Evolutionary conservation across 208 protist genomes (phyloP).

Genomic region (Acanthamoeba healyi): DNA sequence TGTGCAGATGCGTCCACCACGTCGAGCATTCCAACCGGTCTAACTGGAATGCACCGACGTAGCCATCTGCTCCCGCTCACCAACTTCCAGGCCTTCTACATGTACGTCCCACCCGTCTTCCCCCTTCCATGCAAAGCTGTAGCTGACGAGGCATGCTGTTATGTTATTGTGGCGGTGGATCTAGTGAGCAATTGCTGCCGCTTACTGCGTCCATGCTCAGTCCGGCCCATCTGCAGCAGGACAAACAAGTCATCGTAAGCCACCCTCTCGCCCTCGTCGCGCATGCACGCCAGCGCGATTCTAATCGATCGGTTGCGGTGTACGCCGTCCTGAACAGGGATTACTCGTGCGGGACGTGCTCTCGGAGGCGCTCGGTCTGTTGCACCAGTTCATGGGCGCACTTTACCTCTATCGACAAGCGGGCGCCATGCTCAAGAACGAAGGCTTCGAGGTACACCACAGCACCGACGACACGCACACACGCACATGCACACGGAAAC

Average conservation of each 20-base stretch:
- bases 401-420: slow-evolving; percentile 48
- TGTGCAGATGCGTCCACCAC: slow-evolving; percentile 1
- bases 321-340: background rate
- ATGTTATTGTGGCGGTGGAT: too few relatives aligned
- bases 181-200: background rate
- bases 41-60: background rate
- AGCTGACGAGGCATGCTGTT: background rate
- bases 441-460: slow-evolving; percentile 18
- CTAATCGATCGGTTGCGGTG: background rate
- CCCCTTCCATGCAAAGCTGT: background rate
- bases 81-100: slow-evolving; percentile 27
- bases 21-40: background rate
- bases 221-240: background rate
- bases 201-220: background rate
- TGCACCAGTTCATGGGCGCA: slow-evolving; percentile 48
- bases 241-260: background rate
- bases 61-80: slow-evolving; percentile 20
- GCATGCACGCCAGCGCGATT: background rate
- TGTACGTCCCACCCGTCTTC: background rate
- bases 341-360: slow-evolving; percentile 1
- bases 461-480: too few relatives aligned
- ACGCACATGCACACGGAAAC: too few relatives aligned
- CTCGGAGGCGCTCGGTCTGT: background rate
- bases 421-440: slow-evolving; percentile 20
- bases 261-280: background rate